A percentile compares a stretch with the other conserved stretches of the same genome.
Evolutionary conservation across 2,329 filamentous ascomycete species (phyloP).

Genomic region (Verticillium longisporum): DNA sequence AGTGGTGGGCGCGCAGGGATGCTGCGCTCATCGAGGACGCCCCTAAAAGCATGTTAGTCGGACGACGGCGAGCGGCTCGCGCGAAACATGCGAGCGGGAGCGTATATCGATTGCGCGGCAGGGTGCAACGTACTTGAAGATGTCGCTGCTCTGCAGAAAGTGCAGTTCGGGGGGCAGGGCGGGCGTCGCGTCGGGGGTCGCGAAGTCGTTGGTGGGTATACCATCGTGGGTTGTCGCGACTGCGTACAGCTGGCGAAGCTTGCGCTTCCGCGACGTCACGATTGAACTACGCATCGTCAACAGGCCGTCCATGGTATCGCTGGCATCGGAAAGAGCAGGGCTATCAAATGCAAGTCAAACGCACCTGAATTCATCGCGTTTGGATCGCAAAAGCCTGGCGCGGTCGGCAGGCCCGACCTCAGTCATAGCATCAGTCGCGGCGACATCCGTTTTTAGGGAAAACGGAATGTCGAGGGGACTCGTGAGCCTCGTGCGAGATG

Average conservation of each 20-base stretch:
- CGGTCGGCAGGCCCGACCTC: constrained; percentile 61
- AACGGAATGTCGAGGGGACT: constrained; percentile 41
- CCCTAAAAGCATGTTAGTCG: background rate
- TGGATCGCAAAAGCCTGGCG: constrained; percentile 59
- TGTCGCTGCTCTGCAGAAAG: constrained; percentile 51
- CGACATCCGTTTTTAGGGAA: constrained; percentile 63
- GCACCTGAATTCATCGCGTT: constrained; percentile 56
- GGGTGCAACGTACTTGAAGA: constrained; percentile 47
- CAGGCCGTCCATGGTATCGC: constrained; percentile 34
- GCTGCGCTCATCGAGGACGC: constrained; percentile 38
- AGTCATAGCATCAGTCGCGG: constrained; percentile 62
- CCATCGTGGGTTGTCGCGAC: constrained; percentile 18
- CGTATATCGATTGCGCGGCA: constrained; percentile 11
- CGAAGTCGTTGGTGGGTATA: constrained; percentile 48
- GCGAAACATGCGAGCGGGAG: constrained; percentile 1
- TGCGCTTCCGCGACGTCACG: constrained; percentile 81
- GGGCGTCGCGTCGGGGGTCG: constrained; percentile 49
- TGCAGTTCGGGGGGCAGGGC: constrained; percentile 44
- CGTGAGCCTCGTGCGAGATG: constrained; percentile 22
- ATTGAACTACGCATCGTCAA: constrained; percentile 53
- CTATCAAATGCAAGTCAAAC: constrained; percentile 34
- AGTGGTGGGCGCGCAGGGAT: constrained; percentile 42
- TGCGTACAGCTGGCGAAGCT: constrained; percentile 77
- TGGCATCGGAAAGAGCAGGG: constrained; percentile 42
- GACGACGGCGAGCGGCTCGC: background rate